Conservation (phyloP, 2,329 filamentous ascomycete species). For the Aspergillus eucalypticola region DNA sequence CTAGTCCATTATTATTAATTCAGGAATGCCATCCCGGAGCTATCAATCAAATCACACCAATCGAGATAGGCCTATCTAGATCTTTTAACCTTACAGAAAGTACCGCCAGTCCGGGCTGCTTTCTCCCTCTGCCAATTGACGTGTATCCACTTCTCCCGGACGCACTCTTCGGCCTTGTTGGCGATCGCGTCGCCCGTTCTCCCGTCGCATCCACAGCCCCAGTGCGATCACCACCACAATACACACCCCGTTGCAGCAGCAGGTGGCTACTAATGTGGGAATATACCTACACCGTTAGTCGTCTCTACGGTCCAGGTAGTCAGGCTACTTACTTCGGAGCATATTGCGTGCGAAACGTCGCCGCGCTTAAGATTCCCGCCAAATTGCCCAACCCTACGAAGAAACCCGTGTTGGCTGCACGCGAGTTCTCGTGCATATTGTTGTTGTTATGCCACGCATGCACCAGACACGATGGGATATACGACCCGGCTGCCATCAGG, state of each 20-base stretch:
- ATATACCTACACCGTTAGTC: conserved; percentile 36
- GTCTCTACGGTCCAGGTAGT: not conserved
- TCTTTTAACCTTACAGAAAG: conserved; percentile 18
- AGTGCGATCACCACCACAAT: conserved; percentile 43
- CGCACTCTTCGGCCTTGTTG: conserved; percentile 38
- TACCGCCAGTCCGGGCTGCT: conserved; percentile 39
- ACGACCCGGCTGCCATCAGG: conserved; percentile 46
- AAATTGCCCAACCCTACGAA: conserved; percentile 53
- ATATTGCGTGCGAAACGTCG: conserved; percentile 51
- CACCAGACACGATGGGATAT: conserved; percentile 51
- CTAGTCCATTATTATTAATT: not conserved
- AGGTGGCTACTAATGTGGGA: conserved; percentile 50
- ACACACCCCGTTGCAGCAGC: conserved; percentile 45
- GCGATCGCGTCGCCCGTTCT: conserved; percentile 45
- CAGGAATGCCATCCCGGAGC: not conserved
- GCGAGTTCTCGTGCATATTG: conserved; percentile 52
- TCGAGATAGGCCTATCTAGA: not conserved
- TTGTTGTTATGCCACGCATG: conserved; percentile 57
- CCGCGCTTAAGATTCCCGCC: conserved; percentile 48
- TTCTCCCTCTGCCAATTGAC: conserved; percentile 42
- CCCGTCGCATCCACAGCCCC: conserved; percentile 49
- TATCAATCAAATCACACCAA: not conserved
- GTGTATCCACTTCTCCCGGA: conserved; percentile 44
- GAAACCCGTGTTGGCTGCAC: conserved; percentile 52
- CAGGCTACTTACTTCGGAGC: conserved; percentile 40